Percentiles rank a stretch among this genome's conserved stretches.
These are phyloP conservation scores for Basipetospora chlamydospora DNA, from an alignment of 2,329 filamentous ascomycete genomes.

Conservation along the genomic window DNA sequence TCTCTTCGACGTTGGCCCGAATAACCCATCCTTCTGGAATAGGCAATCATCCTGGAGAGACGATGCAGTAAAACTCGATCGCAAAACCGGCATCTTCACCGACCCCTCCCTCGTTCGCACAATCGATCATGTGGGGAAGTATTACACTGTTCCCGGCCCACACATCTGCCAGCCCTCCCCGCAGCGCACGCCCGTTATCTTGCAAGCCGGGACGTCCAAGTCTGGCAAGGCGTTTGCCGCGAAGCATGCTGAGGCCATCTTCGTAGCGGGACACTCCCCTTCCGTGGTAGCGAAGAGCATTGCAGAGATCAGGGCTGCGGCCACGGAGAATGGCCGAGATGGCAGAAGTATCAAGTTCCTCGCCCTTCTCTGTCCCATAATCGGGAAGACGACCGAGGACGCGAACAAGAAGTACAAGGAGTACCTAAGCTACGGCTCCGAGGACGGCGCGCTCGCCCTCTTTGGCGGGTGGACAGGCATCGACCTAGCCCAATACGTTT, in stretches of 20 bases:
- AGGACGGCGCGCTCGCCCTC: constrained; percentile 47
- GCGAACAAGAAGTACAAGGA: constrained; percentile 35
- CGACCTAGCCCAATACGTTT: constrained; percentile 42
- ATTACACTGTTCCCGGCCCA: constrained; percentile 42
- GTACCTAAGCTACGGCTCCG: constrained; percentile 38
- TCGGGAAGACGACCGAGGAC: constrained; percentile 45
- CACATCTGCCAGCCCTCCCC: constrained; percentile 47
- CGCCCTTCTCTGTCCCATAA: constrained; percentile 40
- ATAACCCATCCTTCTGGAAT: no score
- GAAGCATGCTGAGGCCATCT: constrained; percentile 50
- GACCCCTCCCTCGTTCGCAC: constrained; percentile 34
- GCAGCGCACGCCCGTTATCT: constrained; percentile 48
- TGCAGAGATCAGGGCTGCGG: constrained; percentile 38
- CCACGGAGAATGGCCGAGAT: constrained; percentile 35
- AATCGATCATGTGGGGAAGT: constrained; percentile 48
- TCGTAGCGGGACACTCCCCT: constrained; percentile 44
- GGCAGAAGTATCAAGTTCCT: constrained; percentile 44
- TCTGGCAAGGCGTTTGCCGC: constrained; percentile 46
- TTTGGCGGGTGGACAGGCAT: constrained; percentile 57
- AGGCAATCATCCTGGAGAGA: constrained; percentile 39
- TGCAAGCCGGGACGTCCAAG: constrained; percentile 49
- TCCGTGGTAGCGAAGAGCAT: constrained; percentile 39
- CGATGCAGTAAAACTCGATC: constrained; percentile 43
- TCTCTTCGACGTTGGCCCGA: no score
- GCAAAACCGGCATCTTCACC: constrained; percentile 32